Percentiles rank a stretch among this genome's conserved stretches.
Evolutionary conservation across 31 red algal genomes (phyloP).

Genomic region (Endocladia muricata): DNA sequence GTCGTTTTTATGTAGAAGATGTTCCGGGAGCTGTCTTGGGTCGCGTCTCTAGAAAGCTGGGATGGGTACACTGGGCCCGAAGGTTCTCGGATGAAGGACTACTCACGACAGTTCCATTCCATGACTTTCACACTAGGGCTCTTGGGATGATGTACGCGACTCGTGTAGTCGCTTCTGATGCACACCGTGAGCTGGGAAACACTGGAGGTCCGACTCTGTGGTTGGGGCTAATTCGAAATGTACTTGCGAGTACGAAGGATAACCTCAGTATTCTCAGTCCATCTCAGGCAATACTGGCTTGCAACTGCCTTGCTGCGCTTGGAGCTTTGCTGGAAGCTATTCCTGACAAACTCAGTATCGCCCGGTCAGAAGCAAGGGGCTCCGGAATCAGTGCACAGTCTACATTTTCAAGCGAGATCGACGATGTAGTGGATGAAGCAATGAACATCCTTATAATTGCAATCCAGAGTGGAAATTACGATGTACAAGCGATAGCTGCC

Average conservation of each 20-base stretch:
- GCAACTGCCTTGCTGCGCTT: slow-evolving; percentile 48
- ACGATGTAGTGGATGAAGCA: slow-evolving; percentile 34
- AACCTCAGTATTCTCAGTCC: slow-evolving; percentile 20
- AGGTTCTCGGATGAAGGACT: slow-evolving; percentile 55
- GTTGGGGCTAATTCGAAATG: slow-evolving; percentile 53
- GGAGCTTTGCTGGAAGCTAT: slow-evolving; percentile 58
- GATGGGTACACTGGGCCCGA: slow-evolving; percentile 36
- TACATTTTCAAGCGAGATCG: background rate
- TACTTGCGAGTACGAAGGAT: slow-evolving; percentile 36
- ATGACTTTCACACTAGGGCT: slow-evolving; percentile 66
- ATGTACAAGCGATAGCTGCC: slow-evolving; percentile 45
- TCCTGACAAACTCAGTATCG: slow-evolving; percentile 13
- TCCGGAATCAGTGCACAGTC: background rate
- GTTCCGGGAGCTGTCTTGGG: slow-evolving; percentile 33
- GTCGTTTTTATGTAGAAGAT: slow-evolving; percentile 17
- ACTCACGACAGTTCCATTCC: slow-evolving; percentile 36
- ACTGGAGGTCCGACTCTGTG: slow-evolving; percentile 62
- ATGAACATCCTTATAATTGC: slow-evolving; percentile 42
- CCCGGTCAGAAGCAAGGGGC: background rate
- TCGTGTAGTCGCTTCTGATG: slow-evolving; percentile 48
- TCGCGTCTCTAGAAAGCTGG: slow-evolving; percentile 3
- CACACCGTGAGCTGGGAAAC: slow-evolving; percentile 52
- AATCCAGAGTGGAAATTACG: slow-evolving; percentile 41
- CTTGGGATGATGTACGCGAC: slow-evolving; percentile 62
- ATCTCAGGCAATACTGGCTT: slow-evolving; percentile 35